Base-by-base conservation (phyloP, 768 basidiomycete genomes). In the Lentinula sp. region DNA sequence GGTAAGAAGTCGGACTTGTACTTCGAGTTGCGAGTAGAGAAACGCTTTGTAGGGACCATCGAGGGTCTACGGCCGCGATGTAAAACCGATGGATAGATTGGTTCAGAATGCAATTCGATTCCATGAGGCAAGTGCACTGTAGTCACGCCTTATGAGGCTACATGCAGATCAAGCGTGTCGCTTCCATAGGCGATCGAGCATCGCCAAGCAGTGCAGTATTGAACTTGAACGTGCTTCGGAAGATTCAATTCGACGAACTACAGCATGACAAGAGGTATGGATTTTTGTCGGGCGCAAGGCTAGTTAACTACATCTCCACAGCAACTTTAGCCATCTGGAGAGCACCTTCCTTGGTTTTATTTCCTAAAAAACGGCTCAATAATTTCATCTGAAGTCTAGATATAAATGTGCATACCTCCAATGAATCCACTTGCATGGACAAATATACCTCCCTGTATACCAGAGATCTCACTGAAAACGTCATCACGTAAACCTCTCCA, bases 351-450 rank as follows among this genome's bases (percentile, higher is more conserved):
- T 85, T 91, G 1, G 95, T 94, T 72, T 90, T 86, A 73, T 95
- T 95, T 28, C 91, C 92, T 93, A 64, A 18, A 52, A 28, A 16
- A 32, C 60, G 50, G 33, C 42, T 35, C 32, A n/a, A 20, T 52
- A 20, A 53, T 39, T 35, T 39, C 39, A 20, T 28, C n/a, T 23
- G 54, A 33, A 18, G 6, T 55, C 35, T 33, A 33, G 57, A 50
- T 10, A 59, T 20, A 59, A 35, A 32, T 41, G 39, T 33, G 69
- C 83, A 63, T 64, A 87, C 95, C 95, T 67, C 97, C 97, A 68
- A 95, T 98, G 72, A 99, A 99, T 7, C 97, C 97, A 61, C 89
- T 90, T 0, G 95, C 93, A 74, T 99, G 97, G 28, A 95, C 86
- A 69, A 99, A 99, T 58, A 97, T 85, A 56, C 95, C 82, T 1